These are phyloP conservation scores for Blastobotrys apis DNA, from an alignment of 1,139 yeast species.

Conservation along the genomic window DNA sequence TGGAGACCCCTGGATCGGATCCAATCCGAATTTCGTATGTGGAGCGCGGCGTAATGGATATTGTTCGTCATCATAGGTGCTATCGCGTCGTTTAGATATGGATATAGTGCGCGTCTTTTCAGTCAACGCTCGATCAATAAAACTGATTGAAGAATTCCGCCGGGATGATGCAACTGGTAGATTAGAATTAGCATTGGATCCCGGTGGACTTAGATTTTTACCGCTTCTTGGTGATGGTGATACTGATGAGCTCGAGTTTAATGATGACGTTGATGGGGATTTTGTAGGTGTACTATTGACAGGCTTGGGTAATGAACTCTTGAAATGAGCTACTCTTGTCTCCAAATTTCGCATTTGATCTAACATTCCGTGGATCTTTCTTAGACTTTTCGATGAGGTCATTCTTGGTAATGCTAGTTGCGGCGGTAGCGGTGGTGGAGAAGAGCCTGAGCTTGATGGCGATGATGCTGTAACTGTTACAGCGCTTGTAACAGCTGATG, in stretches of 20 bases:
- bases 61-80: conserved; percentile 6
- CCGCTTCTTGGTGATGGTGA: conserved; percentile 4
- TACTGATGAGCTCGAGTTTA: conserved; percentile 7
- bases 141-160: conserved; percentile 10
- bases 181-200: no score
- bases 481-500: conserved; percentile 15
- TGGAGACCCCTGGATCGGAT: conserved; percentile 26
- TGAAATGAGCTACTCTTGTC: conserved; percentile 32
- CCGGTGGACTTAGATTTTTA: background rate
- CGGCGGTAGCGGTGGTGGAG: background rate
- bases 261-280: conserved; percentile 11
- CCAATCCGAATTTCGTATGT: conserved; percentile 15
- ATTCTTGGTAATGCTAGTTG: conserved; percentile 19
- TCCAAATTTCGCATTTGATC: conserved; percentile 33
- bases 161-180: conserved; percentile 14
- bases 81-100: background rate
- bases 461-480: conserved; percentile 15
- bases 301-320: conserved; percentile 29
- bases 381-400: conserved; percentile 31
- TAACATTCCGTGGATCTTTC: conserved; percentile 35
- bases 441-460: conserved; percentile 6
- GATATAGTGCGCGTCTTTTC: conserved; percentile 1
- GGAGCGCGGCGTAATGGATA: conserved; percentile 6
- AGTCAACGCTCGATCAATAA: conserved; percentile 9
- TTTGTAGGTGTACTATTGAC: conserved; percentile 22